Percentiles rank a stretch among this genome's conserved stretches.
These are phyloP conservation scores for Elongisporangium undulatum DNA, from an alignment of 352 stramenopile genomes.

Conservation along the genomic window DNA sequence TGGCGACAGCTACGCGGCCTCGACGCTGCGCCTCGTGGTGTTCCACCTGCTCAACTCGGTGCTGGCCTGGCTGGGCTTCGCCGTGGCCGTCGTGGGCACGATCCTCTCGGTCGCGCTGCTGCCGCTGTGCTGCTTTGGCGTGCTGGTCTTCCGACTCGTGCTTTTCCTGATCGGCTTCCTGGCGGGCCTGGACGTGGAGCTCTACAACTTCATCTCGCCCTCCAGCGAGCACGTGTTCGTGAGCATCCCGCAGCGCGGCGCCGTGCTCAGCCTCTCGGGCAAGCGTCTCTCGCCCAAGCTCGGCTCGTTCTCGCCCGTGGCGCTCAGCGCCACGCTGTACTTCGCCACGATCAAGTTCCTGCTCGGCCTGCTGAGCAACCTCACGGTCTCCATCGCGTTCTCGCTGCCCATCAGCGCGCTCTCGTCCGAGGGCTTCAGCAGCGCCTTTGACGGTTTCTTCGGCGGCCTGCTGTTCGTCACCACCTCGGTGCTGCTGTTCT, in stretches of 20 bases:
- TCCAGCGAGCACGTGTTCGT: slow-evolving; percentile 45
- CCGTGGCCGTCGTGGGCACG: slow-evolving; percentile 30
- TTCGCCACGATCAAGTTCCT: slow-evolving; percentile 60
- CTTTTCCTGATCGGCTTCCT: slow-evolving; percentile 46
- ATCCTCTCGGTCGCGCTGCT: slow-evolving; percentile 33
- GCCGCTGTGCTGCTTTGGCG: slow-evolving; percentile 49
- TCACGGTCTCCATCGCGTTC: slow-evolving; percentile 50
- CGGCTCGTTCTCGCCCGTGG: slow-evolving; percentile 28
- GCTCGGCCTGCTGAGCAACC: slow-evolving; percentile 39
- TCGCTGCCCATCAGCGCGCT: slow-evolving; percentile 40
- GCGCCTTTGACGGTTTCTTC: slow-evolving; percentile 36
- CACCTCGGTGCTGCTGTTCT: slow-evolving; percentile 35
- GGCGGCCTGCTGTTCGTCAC: slow-evolving; percentile 43
- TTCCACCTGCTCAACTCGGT: slow-evolving; percentile 60
- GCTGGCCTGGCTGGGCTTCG: slow-evolving; percentile 38
- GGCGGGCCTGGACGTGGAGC: slow-evolving; percentile 47
- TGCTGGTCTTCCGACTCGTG: slow-evolving; percentile 50
- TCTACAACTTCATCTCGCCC: slow-evolving; percentile 64
- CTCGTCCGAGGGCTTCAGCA: slow-evolving; percentile 22
- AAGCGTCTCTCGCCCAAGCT: slow-evolving; percentile 52
- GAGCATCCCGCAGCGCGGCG: slow-evolving; percentile 22
- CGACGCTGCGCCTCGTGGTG: slow-evolving; percentile 43
- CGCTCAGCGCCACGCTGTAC: slow-evolving; percentile 47
- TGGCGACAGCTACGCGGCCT: slow-evolving; percentile 22
- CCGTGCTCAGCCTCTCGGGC: slow-evolving; percentile 30